These are phyloP conservation scores for Agrocybe pediades DNA, from an alignment of 768 basidiomycete species.

Conservation along the genomic window DNA sequence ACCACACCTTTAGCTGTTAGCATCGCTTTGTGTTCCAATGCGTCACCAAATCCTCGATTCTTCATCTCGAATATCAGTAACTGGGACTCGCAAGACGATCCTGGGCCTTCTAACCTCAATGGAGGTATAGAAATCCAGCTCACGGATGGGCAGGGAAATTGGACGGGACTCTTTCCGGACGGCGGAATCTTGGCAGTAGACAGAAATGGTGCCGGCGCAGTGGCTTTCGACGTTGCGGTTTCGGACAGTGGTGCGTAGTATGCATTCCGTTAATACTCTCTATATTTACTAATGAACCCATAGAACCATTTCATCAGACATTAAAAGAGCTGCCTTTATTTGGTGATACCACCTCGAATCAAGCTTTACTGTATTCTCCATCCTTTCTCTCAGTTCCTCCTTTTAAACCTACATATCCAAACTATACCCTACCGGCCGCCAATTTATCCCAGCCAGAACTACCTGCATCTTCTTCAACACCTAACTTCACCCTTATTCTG, in stretches of 20 bases:
- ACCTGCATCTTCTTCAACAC: conserved; percentile 35
- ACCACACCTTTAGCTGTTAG: conserved; percentile 31
- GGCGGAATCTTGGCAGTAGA: conserved; percentile 59
- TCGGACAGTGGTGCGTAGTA: conserved; percentile 43
- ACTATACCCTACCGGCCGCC: conserved; percentile 70
- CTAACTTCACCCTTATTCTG: conserved; percentile 59
- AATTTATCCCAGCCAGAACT: conserved; percentile 45
- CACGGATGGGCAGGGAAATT: conserved; percentile 51
- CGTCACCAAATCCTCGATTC: conserved; percentile 46
- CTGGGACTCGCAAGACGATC: conserved; percentile 30
- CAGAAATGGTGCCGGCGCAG: conserved; percentile 25
- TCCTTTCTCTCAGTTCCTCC: conserved; percentile 37
- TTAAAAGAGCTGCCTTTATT: conserved; percentile 52
- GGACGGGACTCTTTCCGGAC: conserved; percentile 39
- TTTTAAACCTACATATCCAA: conserved; percentile 59
- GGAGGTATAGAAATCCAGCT: conserved; percentile 48
- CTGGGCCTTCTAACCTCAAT: conserved; percentile 26
- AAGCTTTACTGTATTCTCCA: conserved; percentile 73
- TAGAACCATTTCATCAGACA: conserved; percentile 52
- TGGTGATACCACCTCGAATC: conserved; percentile 74
- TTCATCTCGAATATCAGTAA: conserved; percentile 55
- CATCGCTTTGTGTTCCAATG: conserved; percentile 47
- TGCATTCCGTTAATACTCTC: not conserved
- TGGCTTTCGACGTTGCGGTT: conserved; percentile 60
- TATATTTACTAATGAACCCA: not conserved